phyloP scores from a whole-genome alignment of 2,329 filamentous ascomycete genomes.

The Rhytidhysteron rufulum region DNA sequence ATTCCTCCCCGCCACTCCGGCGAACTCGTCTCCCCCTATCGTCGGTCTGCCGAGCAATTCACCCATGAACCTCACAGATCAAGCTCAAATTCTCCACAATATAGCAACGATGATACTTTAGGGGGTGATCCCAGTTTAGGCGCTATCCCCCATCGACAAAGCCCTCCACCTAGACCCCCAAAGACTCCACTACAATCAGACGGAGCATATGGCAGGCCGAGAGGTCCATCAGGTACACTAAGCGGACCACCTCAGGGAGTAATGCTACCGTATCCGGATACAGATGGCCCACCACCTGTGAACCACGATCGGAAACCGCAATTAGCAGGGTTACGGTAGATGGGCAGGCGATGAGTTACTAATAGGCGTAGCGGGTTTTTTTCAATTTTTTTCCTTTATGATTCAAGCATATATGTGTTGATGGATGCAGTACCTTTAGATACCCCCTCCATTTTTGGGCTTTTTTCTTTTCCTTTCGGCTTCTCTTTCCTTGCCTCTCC shows the following conservation, averaged over 20 bases:
- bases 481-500: no score
- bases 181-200: conserved; percentile 37
- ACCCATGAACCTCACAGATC: conserved; percentile 15
- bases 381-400: no score
- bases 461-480: no score
- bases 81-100: conserved; percentile 20
- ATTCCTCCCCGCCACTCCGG: conserved; percentile 43
- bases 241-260: conserved; percentile 30
- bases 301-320: conserved; percentile 85
- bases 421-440: no score
- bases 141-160: conserved; percentile 13
- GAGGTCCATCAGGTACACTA: conserved; percentile 14
- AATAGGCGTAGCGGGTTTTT: no score
- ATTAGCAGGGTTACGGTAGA: no score
- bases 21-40: conserved; percentile 60
- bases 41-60: conserved; percentile 30
- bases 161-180: conserved; percentile 36
- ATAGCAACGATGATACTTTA: conserved; percentile 27
- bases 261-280: conserved; percentile 72
- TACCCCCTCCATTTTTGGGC: no score
- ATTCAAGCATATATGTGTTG: no score
- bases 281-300: conserved; percentile 79
- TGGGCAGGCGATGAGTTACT: no score
- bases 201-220: conserved; percentile 10
- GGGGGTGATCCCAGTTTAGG: background rate